Evolutionary conservation across 1,284 basidiomycete genomes (phyloP).

Genomic region (Anthracocystis setariae): DNA sequence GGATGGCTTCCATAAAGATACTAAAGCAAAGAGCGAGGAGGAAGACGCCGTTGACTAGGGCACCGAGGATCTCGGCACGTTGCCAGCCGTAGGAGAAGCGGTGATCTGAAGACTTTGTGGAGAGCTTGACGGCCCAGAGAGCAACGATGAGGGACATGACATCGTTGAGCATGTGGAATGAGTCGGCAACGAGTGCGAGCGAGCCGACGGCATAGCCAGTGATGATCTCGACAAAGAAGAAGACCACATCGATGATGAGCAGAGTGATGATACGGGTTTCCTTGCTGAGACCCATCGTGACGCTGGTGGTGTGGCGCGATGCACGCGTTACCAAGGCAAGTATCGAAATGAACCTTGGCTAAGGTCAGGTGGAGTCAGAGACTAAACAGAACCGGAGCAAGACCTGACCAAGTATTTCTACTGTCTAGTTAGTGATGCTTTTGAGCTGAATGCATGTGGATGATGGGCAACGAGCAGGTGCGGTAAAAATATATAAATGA

Average conservation of each 20-base stretch:
- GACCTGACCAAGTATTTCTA: too few relatives aligned
- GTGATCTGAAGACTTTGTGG: conserved; percentile 69
- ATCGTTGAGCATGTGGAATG: conserved; percentile 87
- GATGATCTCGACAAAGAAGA: conserved; percentile 92
- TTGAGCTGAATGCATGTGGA: background rate
- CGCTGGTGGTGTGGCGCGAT: background rate
- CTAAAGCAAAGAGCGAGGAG: conserved; percentile 94
- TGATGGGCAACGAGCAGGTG: background rate
- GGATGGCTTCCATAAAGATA: conserved; percentile 90
- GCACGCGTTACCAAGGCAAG: too few relatives aligned
- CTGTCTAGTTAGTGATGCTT: background rate
- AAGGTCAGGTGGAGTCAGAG: background rate
- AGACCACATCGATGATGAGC: conserved; percentile 83
- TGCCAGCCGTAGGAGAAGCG: conserved; percentile 96
- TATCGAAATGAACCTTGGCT: too few relatives aligned
- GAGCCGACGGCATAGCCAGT: conserved; percentile 90
- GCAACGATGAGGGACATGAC: conserved; percentile 94
- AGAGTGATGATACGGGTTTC: conserved; percentile 73
- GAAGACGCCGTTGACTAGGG: conserved; percentile 93
- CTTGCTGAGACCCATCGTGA: conserved; percentile 46
- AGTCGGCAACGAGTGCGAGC: conserved; percentile 92
- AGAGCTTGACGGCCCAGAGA: conserved; percentile 87
- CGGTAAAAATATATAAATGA: background rate
- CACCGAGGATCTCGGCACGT: conserved; percentile 89
- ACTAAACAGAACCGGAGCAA: background rate